Evolutionary conservation across 192 early-diverging fungal species (phyloP), one percentile per base, ranked within the genome.

Genomic region (Endogone sp.): DNA sequence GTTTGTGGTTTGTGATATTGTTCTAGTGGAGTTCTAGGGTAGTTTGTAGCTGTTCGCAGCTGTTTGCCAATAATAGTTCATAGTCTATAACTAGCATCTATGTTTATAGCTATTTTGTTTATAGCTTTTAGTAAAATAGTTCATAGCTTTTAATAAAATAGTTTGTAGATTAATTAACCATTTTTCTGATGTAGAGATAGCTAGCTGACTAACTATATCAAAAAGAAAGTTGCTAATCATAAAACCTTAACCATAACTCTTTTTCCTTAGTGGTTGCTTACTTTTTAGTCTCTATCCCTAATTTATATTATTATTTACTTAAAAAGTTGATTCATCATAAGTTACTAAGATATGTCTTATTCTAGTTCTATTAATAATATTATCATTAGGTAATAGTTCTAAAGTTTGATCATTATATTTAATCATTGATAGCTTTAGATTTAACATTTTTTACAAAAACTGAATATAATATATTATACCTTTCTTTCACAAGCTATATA

Each of bases 321-420:
- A 27, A 62, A 69, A 69, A 11, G 24, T 69, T 29, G 22, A 55
- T 62, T 69, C 60, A 69, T 61, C n/a, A 62, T 69, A 49, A 32
- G 26, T 69, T 23, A 69, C 24, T 27, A 13, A 29, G 3, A 69
- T 32, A 62, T 69, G 29, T 23, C 27, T 20, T 11, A 24, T 60
- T 44, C 60, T 20, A 23, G 37, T 27, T 23, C 37, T 16, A 49
- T 49, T 49, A 49, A 16, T 16, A 49, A 49, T 6, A 49, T 49
- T 49, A 49, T 49, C 37, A 49, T 49, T 49, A 49, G 37, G 37
- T 16, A 49, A 16, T 11, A 16, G 37, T 16, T 11, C 16, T 16
- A 49, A 49, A 49, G 37, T 49, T 16, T 49, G 9, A 49, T 49
- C 37, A 49, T 49, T 49, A 2, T 3, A 22, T 60, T 49, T 23